Conservation (phyloP, 257 asterid genomes). For the Ajuga chamaepitys region DNA sequence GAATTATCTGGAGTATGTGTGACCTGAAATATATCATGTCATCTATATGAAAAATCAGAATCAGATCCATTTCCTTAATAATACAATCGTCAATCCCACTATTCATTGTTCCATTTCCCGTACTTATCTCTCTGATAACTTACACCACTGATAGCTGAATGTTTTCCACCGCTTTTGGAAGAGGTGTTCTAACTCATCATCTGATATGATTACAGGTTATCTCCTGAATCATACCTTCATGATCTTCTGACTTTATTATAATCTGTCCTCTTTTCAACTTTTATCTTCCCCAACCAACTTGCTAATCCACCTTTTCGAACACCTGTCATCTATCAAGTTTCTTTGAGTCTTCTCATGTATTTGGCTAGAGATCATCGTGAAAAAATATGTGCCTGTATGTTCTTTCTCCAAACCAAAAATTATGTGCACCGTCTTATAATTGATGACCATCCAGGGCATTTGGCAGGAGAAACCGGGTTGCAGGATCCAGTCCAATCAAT, state of each 20-base stretch:
- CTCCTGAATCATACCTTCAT: too few relatives aligned
- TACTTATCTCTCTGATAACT: background rate
- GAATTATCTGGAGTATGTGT: background rate
- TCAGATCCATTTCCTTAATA: background rate
- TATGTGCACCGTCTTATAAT: background rate
- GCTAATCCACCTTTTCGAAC: background rate
- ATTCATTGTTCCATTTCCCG: background rate
- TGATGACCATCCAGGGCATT: too few relatives aligned
- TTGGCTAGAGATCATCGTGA: background rate
- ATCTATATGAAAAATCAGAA: background rate
- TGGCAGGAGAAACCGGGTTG: background rate
- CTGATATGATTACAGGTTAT: too few relatives aligned
- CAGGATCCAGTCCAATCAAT: background rate
- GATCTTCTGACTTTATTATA: background rate
- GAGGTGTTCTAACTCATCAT: too few relatives aligned
- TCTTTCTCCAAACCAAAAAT: background rate
- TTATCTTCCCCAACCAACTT: background rate
- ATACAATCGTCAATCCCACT: background rate
- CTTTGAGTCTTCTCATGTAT: background rate
- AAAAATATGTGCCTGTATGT: too few relatives aligned
- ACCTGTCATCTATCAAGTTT: background rate
- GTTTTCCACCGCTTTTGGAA: background rate
- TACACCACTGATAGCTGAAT: background rate
- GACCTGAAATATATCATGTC: background rate
- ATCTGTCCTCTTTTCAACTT: background rate